Evolutionary conservation across 305 asterid genomes (phyloP).

Genomic region (Rubia occidens): DNA sequence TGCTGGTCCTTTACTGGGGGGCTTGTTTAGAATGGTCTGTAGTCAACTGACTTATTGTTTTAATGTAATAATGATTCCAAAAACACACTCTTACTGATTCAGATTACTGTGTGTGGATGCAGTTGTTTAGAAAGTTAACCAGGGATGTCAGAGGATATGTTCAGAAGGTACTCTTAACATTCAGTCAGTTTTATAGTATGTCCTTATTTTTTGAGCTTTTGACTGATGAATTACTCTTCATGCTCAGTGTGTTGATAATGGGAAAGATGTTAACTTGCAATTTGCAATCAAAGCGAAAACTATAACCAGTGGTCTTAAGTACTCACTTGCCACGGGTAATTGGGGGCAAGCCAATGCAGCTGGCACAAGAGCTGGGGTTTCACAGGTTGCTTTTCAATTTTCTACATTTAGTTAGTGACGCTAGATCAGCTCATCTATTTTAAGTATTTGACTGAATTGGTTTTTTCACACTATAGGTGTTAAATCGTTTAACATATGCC

Average conservation of each 20-base stretch:
- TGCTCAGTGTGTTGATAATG: constrained; percentile 88
- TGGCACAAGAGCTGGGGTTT: constrained; percentile 95
- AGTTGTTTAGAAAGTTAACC: constrained; percentile 93
- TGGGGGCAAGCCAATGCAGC: constrained; percentile 99
- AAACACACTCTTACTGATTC: constrained; percentile 17
- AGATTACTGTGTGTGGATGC: constrained; percentile 35
- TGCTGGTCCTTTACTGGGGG: constrained; percentile 97
- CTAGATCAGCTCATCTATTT: neutral
- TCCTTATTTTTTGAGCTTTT: constrained; percentile 5
- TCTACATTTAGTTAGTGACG: constrained; percentile 8
- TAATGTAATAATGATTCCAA: constrained; percentile 15
- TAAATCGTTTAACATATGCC: constrained; percentile 95
- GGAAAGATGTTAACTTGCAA: constrained; percentile 94
- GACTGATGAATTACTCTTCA: neutral
- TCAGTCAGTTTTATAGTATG: constrained; percentile 17
- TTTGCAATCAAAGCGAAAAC: constrained; percentile 97
- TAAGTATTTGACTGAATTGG: neutral
- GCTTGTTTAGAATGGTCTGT: constrained; percentile 88
- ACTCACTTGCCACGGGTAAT: constrained; percentile 93
- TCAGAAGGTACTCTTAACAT: constrained; percentile 58
- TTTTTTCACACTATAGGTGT: constrained; percentile 49
- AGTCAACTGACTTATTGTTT: constrained; percentile 16
- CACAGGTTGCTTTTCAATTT: constrained; percentile 50
- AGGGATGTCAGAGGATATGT: constrained; percentile 94
- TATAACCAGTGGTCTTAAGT: constrained; percentile 89